Evolutionary conservation across 768 basidiomycete species (phyloP).

Genomic region (Naematelia aurantialba): DNA sequence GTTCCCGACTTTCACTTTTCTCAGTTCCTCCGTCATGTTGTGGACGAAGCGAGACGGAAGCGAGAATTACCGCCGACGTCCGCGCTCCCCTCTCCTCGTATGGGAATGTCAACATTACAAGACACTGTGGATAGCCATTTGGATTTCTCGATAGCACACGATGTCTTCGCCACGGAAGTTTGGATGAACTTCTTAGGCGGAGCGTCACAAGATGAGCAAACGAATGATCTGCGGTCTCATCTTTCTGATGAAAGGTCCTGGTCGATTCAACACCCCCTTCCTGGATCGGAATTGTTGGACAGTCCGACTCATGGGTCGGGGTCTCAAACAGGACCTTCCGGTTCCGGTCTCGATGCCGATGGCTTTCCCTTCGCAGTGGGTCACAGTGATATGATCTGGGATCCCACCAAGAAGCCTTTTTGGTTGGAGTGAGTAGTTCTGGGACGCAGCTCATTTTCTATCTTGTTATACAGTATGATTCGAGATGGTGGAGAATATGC

Average conservation of each 20-base stretch:
- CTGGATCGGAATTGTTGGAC: neutral
- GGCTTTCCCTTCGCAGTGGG: neutral
- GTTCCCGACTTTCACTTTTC: slow-evolving; percentile 43
- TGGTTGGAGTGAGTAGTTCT: neutral
- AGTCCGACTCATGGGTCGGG: neutral
- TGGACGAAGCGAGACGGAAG: slow-evolving; percentile 32
- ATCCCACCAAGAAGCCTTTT: slow-evolving; percentile 4
- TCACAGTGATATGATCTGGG: slow-evolving; percentile 2
- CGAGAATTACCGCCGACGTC: slow-evolving; percentile 35
- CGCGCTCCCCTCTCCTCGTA: slow-evolving; percentile 1
- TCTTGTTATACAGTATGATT: neutral
- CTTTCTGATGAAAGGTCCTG: neutral
- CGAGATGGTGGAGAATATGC: too few relatives aligned
- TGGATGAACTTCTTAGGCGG: slow-evolving; percentile 1
- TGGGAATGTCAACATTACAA: slow-evolving; percentile 1
- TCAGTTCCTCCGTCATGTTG: slow-evolving; percentile 27
- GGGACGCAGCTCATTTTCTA: neutral
- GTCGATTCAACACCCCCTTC: neutral
- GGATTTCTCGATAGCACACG: neutral
- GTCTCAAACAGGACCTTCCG: neutral
- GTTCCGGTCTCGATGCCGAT: neutral
- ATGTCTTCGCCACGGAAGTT: slow-evolving; percentile 1
- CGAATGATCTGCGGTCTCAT: neutral
- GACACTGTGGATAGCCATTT: neutral
- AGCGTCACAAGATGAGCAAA: neutral